Conservation (phyloP, 179 eudicot species). For the Silene noctiflora region DNA sequence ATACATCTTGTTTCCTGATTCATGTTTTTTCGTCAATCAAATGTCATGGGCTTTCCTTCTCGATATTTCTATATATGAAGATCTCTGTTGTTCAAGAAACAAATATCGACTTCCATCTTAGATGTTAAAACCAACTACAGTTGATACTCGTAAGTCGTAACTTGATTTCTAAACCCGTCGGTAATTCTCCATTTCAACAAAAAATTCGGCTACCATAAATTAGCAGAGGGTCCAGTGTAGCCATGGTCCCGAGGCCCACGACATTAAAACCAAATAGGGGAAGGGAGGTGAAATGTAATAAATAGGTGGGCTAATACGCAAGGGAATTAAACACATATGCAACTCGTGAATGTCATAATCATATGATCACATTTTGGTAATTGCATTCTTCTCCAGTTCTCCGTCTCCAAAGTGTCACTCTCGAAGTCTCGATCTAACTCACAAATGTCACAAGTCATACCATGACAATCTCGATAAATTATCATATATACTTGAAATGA, state of each 20-base stretch:
- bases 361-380: constrained; percentile 8
- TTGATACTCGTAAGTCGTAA: no score
- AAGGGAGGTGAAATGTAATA: background rate
- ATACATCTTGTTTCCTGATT: background rate
- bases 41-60: background rate
- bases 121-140: no score
- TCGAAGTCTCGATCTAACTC: background rate
- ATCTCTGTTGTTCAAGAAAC: no score
- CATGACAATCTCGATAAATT: no score
- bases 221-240: background rate
- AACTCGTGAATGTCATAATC: constrained; percentile 2
- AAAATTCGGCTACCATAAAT: background rate
- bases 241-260: background rate
- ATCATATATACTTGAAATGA: background rate
- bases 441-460: background rate
- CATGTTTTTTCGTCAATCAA: background rate
- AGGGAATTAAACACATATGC: background rate
- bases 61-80: no score
- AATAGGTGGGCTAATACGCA: no score
- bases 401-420: background rate
- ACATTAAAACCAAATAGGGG: background rate
- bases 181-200: background rate
- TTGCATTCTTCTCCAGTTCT: background rate
- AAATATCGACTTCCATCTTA: no score
- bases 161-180: background rate